phyloP scores from a whole-genome alignment of 257 asterid genomes.

The Solanum pinnatisectum region DNA sequence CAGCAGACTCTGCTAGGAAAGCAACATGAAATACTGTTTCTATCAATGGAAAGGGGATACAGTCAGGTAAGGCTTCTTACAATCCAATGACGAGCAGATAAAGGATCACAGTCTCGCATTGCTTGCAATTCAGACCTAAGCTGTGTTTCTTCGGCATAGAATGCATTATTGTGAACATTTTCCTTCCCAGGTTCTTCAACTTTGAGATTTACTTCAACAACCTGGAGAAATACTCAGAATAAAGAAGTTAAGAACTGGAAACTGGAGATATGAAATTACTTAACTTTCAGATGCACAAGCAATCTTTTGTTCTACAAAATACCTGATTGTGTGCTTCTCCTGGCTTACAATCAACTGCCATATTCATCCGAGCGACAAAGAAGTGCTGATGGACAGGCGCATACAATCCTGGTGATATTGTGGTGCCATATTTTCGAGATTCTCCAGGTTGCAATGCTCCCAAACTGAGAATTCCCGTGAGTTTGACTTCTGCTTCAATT shows the following conservation, averaged over 20 bases:
- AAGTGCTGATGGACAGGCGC: conserved; percentile 99
- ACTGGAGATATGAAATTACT: background rate
- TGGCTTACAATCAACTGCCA: conserved; percentile 90
- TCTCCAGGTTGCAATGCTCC: conserved; percentile 94
- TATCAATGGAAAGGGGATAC: background rate
- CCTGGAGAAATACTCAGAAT: conserved; percentile 25
- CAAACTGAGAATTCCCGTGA: conserved; percentile 90
- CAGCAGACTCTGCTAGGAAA: background rate
- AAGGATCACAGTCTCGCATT: conserved; percentile 87
- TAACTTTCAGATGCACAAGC: background rate
- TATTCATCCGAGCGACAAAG: conserved; percentile 97
- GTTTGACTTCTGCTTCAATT: conserved; percentile 97
- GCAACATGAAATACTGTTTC: background rate
- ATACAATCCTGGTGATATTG: conserved; percentile 89
- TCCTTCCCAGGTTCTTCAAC: conserved; percentile 90
- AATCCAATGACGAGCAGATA: conserved; percentile 93
- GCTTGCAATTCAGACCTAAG: conserved; percentile 85
- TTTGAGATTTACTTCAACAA: conserved; percentile 87
- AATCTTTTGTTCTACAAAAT: background rate
- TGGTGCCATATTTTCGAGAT: conserved; percentile 79
- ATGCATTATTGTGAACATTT: conserved; percentile 85
- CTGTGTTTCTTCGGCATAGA: conserved; percentile 85
- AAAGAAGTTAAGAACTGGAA: background rate
- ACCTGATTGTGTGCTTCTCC: conserved; percentile 96
- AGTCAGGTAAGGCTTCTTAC: conserved; percentile 36